Evolutionary conservation across 306 rosid species (phyloP), one percentile per base, ranked within the genome.

Genomic region (Quercus mongolica): DNA sequence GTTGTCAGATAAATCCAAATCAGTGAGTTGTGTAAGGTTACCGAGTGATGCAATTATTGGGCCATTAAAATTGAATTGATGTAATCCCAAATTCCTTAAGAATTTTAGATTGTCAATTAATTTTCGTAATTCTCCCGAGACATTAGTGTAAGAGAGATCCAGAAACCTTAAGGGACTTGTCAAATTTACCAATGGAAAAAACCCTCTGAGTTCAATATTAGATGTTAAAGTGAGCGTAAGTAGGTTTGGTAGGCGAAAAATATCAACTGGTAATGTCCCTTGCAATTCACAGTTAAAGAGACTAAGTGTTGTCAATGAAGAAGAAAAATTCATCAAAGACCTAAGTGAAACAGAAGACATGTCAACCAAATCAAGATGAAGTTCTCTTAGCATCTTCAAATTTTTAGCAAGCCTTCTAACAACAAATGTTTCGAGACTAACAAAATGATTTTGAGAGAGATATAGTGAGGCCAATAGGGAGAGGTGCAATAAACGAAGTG

Each of bases 391-490:
- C 25, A 18, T 9, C 4, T 8, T 58, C 10, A 58, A 8, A 25
- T 58, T 58, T 58, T 19, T 11, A 21, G 10, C 10, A 19, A 58
- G 65, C 6, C 30, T 19, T n/a, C 20, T 58, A 21, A 20, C 10
- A 21, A 25, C 13, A 5, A 8, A 18, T 18, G 65, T 18, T 58
- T 58, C 11, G 3, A 21, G 26, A 58, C 65, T 58, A 20, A 58
- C 30, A 80, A 58, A 61, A 75, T 62, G n/a, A 86, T 83, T 69
- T 84, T 79, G 35, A 73, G 71, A 52, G 84, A 68, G 86, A 56
- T 83, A 79, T 31, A 87, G 88, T 68, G 88, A 71, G 1, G 38
- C 23, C 49, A 67, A 31, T 14, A 4, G n/a, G 49, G 71, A 14
- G 10, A 33, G n/a, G n/a, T 67, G 65, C 1, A 30, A 58, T 7